Percentiles rank a stretch among this genome's conserved stretches.
These are phyloP conservation scores for Begonia fuchsioides DNA, from an alignment of 306 rosid species.

Conservation along the genomic window DNA sequence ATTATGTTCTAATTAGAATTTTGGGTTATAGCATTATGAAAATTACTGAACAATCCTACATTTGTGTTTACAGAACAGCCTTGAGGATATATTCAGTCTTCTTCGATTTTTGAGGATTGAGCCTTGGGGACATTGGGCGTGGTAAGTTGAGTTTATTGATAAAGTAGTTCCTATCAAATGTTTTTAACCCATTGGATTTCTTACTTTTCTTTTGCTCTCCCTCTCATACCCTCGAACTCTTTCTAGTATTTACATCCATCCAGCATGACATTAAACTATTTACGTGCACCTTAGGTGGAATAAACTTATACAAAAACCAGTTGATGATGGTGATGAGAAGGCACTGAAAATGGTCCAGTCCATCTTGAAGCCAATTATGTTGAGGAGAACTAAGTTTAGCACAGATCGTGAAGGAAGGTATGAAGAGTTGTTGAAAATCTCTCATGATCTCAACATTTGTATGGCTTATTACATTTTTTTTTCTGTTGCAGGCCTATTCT, in stretches of 20 bases:
- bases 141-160: conserved; percentile 31
- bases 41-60: no score
- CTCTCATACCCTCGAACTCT: not conserved
- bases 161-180: not conserved
- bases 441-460: conserved; percentile 9
- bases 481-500: conserved; percentile 70
- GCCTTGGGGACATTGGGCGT: conserved; percentile 99
- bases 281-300: conserved; percentile 59
- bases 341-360: conserved; percentile 84
- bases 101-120: conserved; percentile 85
- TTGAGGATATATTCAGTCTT: conserved; percentile 89
- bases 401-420: conserved; percentile 83
- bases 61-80: conserved; percentile 42
- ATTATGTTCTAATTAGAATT: no score
- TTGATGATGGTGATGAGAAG: conserved; percentile 91
- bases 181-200: not conserved
- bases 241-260: conserved; percentile 10
- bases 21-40: no score
- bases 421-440: conserved; percentile 12
- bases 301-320: conserved; percentile 88
- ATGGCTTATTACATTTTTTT: conserved; percentile 10
- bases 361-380: conserved; percentile 80
- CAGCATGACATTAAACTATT: conserved; percentile 7
- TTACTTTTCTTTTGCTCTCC: not conserved
- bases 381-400: conserved; percentile 88